Percentiles rank a stretch among this genome's conserved stretches.
Conservation (phyloP, 1,284 basidiomycete genomes). For the Cutaneotrichosporon sp. region DNA sequence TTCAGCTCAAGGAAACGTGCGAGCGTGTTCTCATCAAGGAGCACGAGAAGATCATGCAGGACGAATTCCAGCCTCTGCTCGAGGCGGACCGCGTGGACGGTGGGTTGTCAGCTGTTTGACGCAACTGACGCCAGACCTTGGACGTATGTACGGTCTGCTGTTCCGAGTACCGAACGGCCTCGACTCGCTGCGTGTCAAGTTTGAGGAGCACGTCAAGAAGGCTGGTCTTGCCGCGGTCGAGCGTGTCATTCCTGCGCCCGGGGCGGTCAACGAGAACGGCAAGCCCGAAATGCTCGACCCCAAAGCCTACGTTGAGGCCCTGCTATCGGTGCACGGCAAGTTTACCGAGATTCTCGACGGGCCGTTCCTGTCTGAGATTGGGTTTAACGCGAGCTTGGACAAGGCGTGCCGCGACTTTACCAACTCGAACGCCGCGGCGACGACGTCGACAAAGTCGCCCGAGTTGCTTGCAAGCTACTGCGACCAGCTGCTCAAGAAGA, state of each 20-base stretch:
- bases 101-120: slow-evolving; percentile 16
- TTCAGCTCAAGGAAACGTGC: slow-evolving; percentile 73
- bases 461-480: slow-evolving; percentile 92
- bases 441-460: slow-evolving; percentile 82
- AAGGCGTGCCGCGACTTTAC: slow-evolving; percentile 94
- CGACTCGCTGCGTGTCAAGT: slow-evolving; percentile 84
- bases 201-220: slow-evolving; percentile 91
- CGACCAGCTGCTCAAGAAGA: slow-evolving; percentile 86
- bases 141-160: slow-evolving; percentile 90
- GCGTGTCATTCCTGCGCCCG: slow-evolving; percentile 58
- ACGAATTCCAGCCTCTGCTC: slow-evolving; percentile 87
- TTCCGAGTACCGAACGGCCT: slow-evolving; percentile 84
- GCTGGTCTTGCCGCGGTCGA: slow-evolving; percentile 78
- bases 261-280: slow-evolving; percentile 57
- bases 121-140: slow-evolving; percentile 57
- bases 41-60: slow-evolving; percentile 83
- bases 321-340: slow-evolving; percentile 86
- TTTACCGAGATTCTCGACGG: slow-evolving; percentile 84
- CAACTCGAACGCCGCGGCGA: slow-evolving; percentile 88
- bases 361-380: slow-evolving; percentile 89
- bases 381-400: slow-evolving; percentile 91
- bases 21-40: slow-evolving; percentile 88
- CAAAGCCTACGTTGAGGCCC: slow-evolving; percentile 87
- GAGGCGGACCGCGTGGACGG: slow-evolving; percentile 85
- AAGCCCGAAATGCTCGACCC: slow-evolving; percentile 65